Conservation (phyloP, 345 rosid genomes). For the Trapa bicornis region DNA sequence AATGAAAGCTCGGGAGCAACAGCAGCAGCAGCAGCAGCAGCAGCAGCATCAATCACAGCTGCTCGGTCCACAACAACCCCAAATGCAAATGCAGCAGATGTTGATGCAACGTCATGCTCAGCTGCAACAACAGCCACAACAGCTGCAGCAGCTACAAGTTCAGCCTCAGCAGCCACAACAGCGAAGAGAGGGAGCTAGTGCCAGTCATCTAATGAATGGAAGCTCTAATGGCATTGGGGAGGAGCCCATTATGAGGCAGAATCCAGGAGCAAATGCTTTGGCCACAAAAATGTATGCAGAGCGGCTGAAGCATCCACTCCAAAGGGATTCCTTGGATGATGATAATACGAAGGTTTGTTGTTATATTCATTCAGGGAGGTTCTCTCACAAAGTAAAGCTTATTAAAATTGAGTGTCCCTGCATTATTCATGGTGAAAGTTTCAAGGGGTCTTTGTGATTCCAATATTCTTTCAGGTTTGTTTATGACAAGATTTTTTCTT, state of each 20-base stretch:
- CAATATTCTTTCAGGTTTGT: background rate
- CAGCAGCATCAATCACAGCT: conserved; percentile 44
- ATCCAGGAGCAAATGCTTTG: conserved; percentile 64
- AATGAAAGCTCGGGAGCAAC: conserved; percentile 29
- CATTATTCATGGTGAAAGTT: background rate
- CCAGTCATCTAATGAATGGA: conserved; percentile 68
- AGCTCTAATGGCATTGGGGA: conserved; percentile 62
- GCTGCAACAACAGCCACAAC: conserved; percentile 42
- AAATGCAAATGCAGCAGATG: conserved; percentile 36
- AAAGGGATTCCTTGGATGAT: conserved; percentile 85
- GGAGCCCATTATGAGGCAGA: conserved; percentile 61
- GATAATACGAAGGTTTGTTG: conserved; percentile 39
- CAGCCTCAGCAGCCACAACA: conserved; percentile 54
- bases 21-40: conserved; percentile 49
- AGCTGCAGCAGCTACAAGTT: conserved; percentile 27
- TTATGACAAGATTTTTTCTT: background rate
- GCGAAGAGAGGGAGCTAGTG: conserved; percentile 45
- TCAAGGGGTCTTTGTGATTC: background rate
- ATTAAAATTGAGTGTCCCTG: background rate
- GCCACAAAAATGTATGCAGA: conserved; percentile 90
- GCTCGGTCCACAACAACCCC: conserved; percentile 34
- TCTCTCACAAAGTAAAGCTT: background rate
- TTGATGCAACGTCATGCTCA: conserved; percentile 38
- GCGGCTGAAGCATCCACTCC: conserved; percentile 56
- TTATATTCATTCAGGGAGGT: background rate